Evolutionary conservation across 1,284 basidiomycete genomes (phyloP), one percentile per base, ranked within the genome.

Genomic region (Trametes polyzona): DNA sequence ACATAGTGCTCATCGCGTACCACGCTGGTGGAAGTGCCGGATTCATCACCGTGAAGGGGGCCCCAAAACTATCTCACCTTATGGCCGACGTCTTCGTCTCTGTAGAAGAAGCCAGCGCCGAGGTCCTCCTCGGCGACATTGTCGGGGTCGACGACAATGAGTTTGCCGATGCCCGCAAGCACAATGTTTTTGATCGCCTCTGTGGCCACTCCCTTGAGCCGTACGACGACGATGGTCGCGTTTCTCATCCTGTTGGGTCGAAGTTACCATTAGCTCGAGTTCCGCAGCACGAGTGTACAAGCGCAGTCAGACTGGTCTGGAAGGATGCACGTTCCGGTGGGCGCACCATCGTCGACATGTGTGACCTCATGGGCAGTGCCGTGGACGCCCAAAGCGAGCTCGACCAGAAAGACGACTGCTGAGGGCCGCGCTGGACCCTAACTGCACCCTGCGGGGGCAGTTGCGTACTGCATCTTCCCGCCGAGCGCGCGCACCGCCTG

Each of bases 121-220:
- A 99, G 83, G 75, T 98, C 96, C 68, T 92, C 88, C 67, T 85
- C 82, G 43, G 74, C 67, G 41, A 92, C 87, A 36, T 80, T 72
- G 61, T 82, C 85, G 21, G 74, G 74, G 73, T 92, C 89, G 51
- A 87, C 77, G 52, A 92, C 79, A 54, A 92, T 70, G 52, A 92
- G 77, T 69, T 82, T 88, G 42, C 89, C 89, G 53, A 92, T 86
- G 29, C 90, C 89, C 29, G 89, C 87, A 46, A 92, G 79, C 29
- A 92, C 90, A 69, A 92, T 88, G 72, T 99, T 99, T 76, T 99
- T 99, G 74, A 97, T 92, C 23, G 90, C 85, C 74, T 99, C 97
- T n/a, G 95, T 95, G 16, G 96, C 94, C 33, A 93, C 81, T 3
- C 95, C 94, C 41, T 86, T 82, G 48, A 98, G 81, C 23, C 85